Conservation (phyloP, 2,329 filamentous ascomycete genomes). For the Ambrosiella cleistominuta region DNA sequence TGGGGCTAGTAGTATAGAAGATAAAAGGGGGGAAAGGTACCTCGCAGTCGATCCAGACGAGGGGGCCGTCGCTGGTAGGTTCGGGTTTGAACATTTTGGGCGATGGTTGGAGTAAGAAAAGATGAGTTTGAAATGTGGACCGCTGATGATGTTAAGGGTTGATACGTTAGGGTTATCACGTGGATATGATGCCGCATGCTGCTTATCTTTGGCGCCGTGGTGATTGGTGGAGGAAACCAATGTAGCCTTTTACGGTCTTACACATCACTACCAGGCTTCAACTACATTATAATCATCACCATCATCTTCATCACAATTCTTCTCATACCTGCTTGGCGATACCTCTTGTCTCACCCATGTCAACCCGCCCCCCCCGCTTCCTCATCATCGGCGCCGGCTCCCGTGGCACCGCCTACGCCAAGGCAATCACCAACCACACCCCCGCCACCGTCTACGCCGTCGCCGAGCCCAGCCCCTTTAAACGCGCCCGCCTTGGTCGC, state of each 20-base stretch:
- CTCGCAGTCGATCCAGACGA: slow-evolving; percentile 73
- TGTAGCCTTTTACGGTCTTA: too few species aligned
- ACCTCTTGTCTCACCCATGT: background rate
- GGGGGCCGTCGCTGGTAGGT: slow-evolving; percentile 30
- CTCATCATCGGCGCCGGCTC: slow-evolving; percentile 71
- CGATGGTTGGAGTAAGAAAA: background rate
- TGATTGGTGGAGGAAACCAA: too few species aligned
- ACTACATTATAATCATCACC: background rate
- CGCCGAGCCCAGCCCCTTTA: slow-evolving; percentile 64
- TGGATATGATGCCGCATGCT: background rate
- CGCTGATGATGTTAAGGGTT: background rate
- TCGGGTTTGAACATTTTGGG: background rate
- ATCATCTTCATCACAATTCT: background rate
- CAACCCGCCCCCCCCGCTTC: slow-evolving; percentile 37
- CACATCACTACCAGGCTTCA: too few species aligned
- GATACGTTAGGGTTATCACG: background rate
- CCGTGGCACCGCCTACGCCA: slow-evolving; percentile 57
- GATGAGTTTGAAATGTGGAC: background rate
- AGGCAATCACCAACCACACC: slow-evolving; percentile 45
- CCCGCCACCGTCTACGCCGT: slow-evolving; percentile 58
- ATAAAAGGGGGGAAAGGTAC: slow-evolving; percentile 17
- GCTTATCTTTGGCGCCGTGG: too few species aligned
- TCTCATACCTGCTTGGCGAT: background rate
- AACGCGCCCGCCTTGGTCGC: slow-evolving; percentile 51
- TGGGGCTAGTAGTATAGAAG: background rate